A percentile compares a stretch with the other conserved stretches of the same genome.
phyloP scores from a whole-genome alignment of 148 eudicot genomes.

The Rheum nobile region DNA sequence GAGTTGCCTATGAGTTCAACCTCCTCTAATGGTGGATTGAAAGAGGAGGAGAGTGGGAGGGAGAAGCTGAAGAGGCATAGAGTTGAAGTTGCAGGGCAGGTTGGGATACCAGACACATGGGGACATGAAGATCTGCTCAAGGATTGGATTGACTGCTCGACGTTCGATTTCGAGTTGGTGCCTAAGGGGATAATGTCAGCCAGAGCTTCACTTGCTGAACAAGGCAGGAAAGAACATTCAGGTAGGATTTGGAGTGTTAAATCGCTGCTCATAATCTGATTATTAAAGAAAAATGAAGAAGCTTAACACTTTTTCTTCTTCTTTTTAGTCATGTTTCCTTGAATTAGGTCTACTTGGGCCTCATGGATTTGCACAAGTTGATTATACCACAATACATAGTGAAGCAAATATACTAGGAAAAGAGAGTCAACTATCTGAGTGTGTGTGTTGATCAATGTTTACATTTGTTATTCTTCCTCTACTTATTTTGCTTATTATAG shows the following conservation, averaged over 20 bases:
- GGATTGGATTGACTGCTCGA: slow-evolving; percentile 61
- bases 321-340: no score
- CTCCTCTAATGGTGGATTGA: not conserved
- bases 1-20: not conserved
- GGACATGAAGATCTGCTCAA: slow-evolving; percentile 61
- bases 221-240: slow-evolving; percentile 29
- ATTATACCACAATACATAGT: not conserved
- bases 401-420: not conserved
- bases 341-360: no score
- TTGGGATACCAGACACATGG: slow-evolving; percentile 83
- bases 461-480: not conserved
- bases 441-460: not conserved
- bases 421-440: not conserved
- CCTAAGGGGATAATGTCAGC: slow-evolving; percentile 41
- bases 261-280: slow-evolving; percentile 22
- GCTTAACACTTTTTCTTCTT: not conserved
- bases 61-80: slow-evolving; percentile 74
- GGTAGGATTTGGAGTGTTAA: slow-evolving; percentile 31
- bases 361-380: not conserved
- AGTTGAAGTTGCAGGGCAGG: slow-evolving; percentile 59
- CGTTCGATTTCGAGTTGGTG: slow-evolving; percentile 39
- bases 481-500: not conserved
- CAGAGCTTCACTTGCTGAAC: slow-evolving; percentile 42
- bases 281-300: not conserved
- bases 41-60: slow-evolving; percentile 5